Evolutionary conservation across 768 basidiomycete genomes (phyloP), one percentile per base, ranked within the genome.

Genomic region (Suillus americanus): DNA sequence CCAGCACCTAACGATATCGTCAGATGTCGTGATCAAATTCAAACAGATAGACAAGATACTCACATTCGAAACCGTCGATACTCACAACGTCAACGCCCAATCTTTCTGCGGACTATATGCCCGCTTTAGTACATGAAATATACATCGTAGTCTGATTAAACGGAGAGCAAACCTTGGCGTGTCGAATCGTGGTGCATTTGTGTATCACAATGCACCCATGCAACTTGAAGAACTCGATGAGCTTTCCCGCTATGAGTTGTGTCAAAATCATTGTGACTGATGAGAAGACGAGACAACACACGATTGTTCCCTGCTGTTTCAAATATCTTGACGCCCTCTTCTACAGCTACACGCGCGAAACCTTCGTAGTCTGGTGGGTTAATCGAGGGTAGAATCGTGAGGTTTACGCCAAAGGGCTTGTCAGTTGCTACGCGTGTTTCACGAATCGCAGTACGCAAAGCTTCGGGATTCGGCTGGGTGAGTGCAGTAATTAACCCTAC

Each of bases 221-320:
- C n/a, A 81, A 82, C 78, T 96, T 96, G 76, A 95, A 89, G 72
- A 86, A 91, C 61, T 85, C 84, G 76, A 97, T 90, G 48, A 95
- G 77, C 3, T 87, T 85, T 20, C 87, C 90, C 43, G 93, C 93
- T 94, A 67, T 25, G 61, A 56, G 25, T 37, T 12, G 46, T 6
- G 51, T 55, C 28, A 56, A 12, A 23, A 14, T n/a, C 35, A 33
- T 59, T 20, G 28, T 59, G n/a, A 64, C 23, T 48, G 14, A n/a
- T 62, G 37, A 41, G 9, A n/a, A 1, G 14, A 41, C 10, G 10
- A 25, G 8, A 30, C 37, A 18, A 71, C 90, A 68, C 70, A 94
- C 93, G 92, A 69, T 90, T 95, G 70, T 92, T 93, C 7, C 95
- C 96, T 2, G 95, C 95, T 0, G 95, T 97, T 80, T 97, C 95